These are phyloP conservation scores for Pinus albicaulis DNA, from an alignment of 75 land plant species.

Conservation along the genomic window DNA sequence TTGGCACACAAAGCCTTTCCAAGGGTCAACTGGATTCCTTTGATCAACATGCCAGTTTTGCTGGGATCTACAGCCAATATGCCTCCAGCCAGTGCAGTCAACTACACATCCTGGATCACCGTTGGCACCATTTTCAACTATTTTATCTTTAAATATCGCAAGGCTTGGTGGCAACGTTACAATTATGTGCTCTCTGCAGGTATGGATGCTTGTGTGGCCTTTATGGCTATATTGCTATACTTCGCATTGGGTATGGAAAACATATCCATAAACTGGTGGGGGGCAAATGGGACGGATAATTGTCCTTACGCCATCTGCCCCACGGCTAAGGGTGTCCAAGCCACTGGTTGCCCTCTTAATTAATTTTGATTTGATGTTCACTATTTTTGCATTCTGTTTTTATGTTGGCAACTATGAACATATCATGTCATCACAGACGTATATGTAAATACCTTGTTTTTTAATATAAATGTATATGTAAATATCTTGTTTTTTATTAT, in stretches of 20 bases:
- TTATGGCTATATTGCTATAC: constrained; percentile 72
- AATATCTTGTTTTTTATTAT: no score
- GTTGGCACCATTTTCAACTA: constrained; percentile 79
- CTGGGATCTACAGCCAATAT: constrained; percentile 40
- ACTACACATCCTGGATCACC: constrained; percentile 57
- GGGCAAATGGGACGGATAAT: constrained; percentile 49
- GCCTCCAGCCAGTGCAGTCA: constrained; percentile 74
- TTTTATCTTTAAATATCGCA: constrained; percentile 57
- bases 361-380: no score
- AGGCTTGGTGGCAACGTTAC: constrained; percentile 79
- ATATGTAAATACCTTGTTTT: no score
- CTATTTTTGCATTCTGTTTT: no score
- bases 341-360: constrained; percentile 51
- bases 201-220: constrained; percentile 72
- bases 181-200: constrained; percentile 90
- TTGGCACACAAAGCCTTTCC: constrained; percentile 27
- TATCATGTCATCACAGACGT: no score
- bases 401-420: no score
- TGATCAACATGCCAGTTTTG: constrained; percentile 54
- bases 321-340: constrained; percentile 53
- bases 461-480: no score
- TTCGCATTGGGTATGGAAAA: constrained; percentile 42
- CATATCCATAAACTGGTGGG: constrained; percentile 59
- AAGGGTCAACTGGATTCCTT: constrained; percentile 13
- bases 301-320: constrained; percentile 67